Conservation (phyloP, 78 protist genomes). For the Parvularia atlantis region DNA sequence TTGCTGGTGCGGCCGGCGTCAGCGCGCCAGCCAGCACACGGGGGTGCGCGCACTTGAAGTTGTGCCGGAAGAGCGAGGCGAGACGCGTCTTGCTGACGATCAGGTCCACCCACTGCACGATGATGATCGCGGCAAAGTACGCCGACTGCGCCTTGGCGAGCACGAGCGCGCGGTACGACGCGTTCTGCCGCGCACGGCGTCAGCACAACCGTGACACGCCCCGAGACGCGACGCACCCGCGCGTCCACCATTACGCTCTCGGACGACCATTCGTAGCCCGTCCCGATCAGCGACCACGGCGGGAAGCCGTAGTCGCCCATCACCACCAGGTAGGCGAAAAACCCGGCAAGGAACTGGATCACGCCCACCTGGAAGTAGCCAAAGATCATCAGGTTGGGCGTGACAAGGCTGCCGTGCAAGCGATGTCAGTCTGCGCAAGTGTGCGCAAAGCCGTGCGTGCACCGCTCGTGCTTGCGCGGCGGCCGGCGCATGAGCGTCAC, state of each 20-base stretch:
- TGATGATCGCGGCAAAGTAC: too few species aligned
- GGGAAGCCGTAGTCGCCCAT: slow-evolving; percentile 9
- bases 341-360: slow-evolving; percentile 49
- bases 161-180: too few species aligned
- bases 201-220: too few species aligned
- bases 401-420: too few species aligned
- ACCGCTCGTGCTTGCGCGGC: slow-evolving; percentile 66
- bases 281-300: too few species aligned
- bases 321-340: slow-evolving; percentile 33
- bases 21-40: slow-evolving; percentile 36
- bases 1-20: slow-evolving; percentile 21
- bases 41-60: slow-evolving; percentile 34
- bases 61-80: slow-evolving; percentile 7
- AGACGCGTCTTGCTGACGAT: background rate
- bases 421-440: background rate
- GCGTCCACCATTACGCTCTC: too few species aligned
- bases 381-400: too few species aligned
- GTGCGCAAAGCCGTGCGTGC: slow-evolving; percentile 47
- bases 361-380: slow-evolving; percentile 46
- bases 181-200: too few species aligned
- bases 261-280: too few species aligned
- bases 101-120: background rate
- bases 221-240: too few species aligned
- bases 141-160: too few species aligned
- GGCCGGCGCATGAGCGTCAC: slow-evolving; percentile 69